Conservation (phyloP, 2,329 filamentous ascomycete genomes). For the Fonsecaea monophora region DNA sequence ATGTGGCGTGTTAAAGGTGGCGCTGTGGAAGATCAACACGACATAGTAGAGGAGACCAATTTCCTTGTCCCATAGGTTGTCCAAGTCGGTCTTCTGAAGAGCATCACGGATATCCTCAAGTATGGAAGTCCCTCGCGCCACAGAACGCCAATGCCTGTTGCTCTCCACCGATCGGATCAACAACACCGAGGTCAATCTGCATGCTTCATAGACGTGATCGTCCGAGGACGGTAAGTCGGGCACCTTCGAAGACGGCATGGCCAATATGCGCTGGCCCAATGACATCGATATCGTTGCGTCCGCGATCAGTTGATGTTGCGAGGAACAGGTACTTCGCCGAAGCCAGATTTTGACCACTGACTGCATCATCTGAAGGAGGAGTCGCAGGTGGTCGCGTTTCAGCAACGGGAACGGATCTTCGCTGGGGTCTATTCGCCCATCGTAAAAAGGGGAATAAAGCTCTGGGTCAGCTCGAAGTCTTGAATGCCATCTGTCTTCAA, state of each 20-base stretch:
- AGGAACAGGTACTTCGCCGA: neutral
- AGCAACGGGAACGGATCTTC: conserved; percentile 27
- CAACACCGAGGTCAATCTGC: conserved; percentile 26
- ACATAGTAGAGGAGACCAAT: conserved; percentile 30
- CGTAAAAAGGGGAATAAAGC: conserved; percentile 29
- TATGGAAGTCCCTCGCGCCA: conserved; percentile 11
- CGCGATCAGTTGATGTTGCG: neutral
- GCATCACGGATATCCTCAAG: conserved; percentile 16
- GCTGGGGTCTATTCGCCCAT: conserved; percentile 17
- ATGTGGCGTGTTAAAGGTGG: conserved; percentile 23
- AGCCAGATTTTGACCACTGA: conserved; percentile 25
- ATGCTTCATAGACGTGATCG: conserved; percentile 29
- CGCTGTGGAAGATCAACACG: conserved; percentile 27
- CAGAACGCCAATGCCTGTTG: conserved; percentile 11
- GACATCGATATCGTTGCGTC: conserved; percentile 11
- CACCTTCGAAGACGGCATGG: conserved; percentile 20
- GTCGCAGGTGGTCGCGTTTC: conserved; percentile 12
- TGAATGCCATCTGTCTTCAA: conserved; percentile 25
- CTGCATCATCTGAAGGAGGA: conserved; percentile 29
- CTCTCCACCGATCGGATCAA: conserved; percentile 23
- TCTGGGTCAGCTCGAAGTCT: conserved; percentile 17
- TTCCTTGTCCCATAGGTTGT: conserved; percentile 23
- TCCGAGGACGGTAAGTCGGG: conserved; percentile 17
- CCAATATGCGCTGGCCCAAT: conserved; percentile 17
- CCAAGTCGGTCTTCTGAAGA: conserved; percentile 24